Evolutionary conservation across 345 rosid species (phyloP).

Genomic region (Brassica rapa): DNA sequence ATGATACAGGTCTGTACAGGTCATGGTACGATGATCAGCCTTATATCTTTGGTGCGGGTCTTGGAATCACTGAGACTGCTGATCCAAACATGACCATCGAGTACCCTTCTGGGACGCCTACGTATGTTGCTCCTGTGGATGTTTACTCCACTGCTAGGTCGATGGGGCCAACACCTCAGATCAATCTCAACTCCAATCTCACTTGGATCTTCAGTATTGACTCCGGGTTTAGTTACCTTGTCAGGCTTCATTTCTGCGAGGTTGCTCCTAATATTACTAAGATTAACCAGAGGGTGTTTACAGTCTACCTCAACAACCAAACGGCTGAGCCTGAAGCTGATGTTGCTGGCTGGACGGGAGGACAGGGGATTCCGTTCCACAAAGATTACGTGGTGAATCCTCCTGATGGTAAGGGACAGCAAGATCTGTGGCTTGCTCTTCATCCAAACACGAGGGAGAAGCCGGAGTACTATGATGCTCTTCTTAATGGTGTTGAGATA

Average conservation of each 20-base stretch:
- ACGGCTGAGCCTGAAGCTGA: conserved; percentile 61
- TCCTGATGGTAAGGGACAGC: background rate
- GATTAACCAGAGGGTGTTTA: conserved; percentile 69
- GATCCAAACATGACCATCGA: conserved; percentile 49
- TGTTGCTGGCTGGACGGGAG: background rate
- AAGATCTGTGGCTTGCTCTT: background rate
- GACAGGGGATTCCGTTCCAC: background rate
- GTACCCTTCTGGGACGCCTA: conserved; percentile 53
- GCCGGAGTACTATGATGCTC: background rate
- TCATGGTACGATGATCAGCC: conserved; percentile 79
- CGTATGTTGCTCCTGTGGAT: conserved; percentile 67
- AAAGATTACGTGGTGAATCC: background rate
- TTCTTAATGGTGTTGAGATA: background rate
- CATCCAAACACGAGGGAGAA: background rate
- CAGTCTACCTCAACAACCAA: conserved; percentile 65
- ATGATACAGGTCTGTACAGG: conserved; percentile 77
- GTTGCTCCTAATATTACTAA: conserved; percentile 42
- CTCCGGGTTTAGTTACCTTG: conserved; percentile 71
- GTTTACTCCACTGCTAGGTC: conserved; percentile 79
- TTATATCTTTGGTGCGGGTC: conserved; percentile 66
- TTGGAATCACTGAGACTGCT: conserved; percentile 55
- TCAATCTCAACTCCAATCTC: conserved; percentile 67
- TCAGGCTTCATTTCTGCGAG: conserved; percentile 96
- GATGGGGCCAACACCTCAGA: conserved; percentile 59
- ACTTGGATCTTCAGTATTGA: conserved; percentile 87